A percentile compares a stretch with the other conserved stretches of the same genome.
These are phyloP conservation scores for Torrubiella hemipterigena DNA, from an alignment of 2,329 filamentous ascomycete genomes.

Conservation along the genomic window DNA sequence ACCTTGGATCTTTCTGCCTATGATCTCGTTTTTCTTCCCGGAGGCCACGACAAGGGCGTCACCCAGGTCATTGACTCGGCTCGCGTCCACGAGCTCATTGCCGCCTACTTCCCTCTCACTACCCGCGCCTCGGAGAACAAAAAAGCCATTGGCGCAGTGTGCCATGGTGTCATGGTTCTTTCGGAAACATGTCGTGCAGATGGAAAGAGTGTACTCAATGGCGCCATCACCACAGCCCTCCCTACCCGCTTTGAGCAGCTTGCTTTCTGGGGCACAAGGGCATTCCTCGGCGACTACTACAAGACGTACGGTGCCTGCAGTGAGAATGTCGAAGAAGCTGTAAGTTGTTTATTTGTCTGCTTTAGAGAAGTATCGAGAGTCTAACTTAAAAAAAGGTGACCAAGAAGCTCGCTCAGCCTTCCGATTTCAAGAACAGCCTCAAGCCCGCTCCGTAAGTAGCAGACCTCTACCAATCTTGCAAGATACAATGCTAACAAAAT, in stretches of 20 bases:
- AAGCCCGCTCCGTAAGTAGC: conserved; percentile 26
- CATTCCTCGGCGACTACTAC: conserved; percentile 41
- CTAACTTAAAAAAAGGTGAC: too few species aligned
- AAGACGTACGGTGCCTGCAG: conserved; percentile 42
- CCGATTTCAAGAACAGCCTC: conserved; percentile 32
- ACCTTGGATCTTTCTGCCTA: conserved; percentile 31
- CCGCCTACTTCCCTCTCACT: conserved; percentile 34
- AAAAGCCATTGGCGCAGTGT: conserved; percentile 35
- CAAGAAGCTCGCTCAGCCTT: conserved; percentile 26
- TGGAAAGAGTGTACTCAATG: conserved; percentile 33
- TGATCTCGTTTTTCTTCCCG: conserved; percentile 37
- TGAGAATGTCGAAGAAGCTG: conserved; percentile 33
- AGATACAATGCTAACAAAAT: background rate
- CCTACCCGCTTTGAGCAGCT: conserved; percentile 35
- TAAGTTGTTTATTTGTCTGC: too few species aligned
- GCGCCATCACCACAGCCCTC: conserved; percentile 34
- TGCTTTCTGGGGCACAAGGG: conserved; percentile 35
- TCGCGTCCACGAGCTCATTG: conserved; percentile 29
- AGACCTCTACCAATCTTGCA: background rate
- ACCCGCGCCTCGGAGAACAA: conserved; percentile 21
- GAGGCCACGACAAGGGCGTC: conserved; percentile 40
- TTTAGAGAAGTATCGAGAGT: too few species aligned
- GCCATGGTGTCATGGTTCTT: conserved; percentile 40
- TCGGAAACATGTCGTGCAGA: conserved; percentile 25
- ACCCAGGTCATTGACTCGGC: conserved; percentile 37